phyloP scores from a whole-genome alignment of 164 flowering plant genomes.

The Berberis vulgaris region DNA sequence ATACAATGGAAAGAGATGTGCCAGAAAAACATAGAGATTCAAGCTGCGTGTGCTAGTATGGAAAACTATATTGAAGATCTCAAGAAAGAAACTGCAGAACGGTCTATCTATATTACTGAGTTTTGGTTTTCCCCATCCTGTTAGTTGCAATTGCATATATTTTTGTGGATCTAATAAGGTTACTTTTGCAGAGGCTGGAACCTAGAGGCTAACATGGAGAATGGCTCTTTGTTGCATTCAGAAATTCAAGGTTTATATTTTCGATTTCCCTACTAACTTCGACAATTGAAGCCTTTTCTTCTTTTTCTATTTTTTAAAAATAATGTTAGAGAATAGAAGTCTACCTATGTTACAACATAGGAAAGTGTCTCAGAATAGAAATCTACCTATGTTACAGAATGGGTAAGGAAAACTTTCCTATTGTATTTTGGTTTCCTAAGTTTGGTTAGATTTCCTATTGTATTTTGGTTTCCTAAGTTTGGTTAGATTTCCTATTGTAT shows the following conservation, averaged over 20 bases:
- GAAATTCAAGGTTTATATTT: slow-evolving; percentile 19
- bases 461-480: too few species aligned
- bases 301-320: too few species aligned
- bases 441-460: too few species aligned
- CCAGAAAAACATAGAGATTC: slow-evolving; percentile 73
- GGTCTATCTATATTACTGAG: slow-evolving; percentile 25
- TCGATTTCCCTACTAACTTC: too few species aligned
- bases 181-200: slow-evolving; percentile 53
- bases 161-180: slow-evolving; percentile 5
- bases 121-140: background rate
- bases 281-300: too few species aligned
- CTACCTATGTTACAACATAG: too few species aligned
- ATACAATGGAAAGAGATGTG: slow-evolving; percentile 91
- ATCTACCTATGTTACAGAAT: too few species aligned
- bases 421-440: too few species aligned
- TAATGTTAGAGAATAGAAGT: too few species aligned
- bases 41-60: slow-evolving; percentile 60
- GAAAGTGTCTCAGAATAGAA: too few species aligned
- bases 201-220: slow-evolving; percentile 39
- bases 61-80: slow-evolving; percentile 48
- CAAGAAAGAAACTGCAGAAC: slow-evolving; percentile 58
- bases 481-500: too few species aligned
- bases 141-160: background rate
- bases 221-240: slow-evolving; percentile 26
- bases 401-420: too few species aligned